phyloP scores from a whole-genome alignment of 1,284 basidiomycete species.

The Pseudozyma pruni region DNA sequence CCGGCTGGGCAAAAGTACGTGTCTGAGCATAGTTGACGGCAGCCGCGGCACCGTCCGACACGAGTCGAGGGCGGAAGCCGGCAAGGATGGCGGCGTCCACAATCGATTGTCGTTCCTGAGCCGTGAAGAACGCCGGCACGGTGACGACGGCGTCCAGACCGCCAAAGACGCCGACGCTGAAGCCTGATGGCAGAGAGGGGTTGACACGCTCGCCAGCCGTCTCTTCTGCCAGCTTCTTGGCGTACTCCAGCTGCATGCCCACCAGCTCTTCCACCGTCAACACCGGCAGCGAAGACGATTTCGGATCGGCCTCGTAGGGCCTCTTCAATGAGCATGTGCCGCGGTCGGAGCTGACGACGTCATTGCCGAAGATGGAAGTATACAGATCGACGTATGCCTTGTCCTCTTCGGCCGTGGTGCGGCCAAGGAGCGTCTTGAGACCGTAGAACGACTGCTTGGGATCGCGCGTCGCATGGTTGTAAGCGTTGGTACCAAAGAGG shows the following conservation, averaged over 20 bases:
- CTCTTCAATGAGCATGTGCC: constrained; percentile 50
- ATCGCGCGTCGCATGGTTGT: constrained; percentile 86
- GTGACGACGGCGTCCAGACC: constrained; percentile 66
- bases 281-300: constrained; percentile 35
- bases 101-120: constrained; percentile 82
- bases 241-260: constrained; percentile 92
- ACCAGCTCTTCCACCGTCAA: constrained; percentile 83
- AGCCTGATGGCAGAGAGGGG: constrained; percentile 48
- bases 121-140: constrained; percentile 64
- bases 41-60: constrained; percentile 83
- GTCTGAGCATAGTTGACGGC: constrained; percentile 85
- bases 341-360: constrained; percentile 49
- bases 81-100: constrained; percentile 89
- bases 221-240: constrained; percentile 85
- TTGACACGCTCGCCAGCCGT: constrained; percentile 71
- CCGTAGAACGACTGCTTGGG: constrained; percentile 87
- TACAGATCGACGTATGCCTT: constrained; percentile 32
- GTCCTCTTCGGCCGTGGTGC: constrained; percentile 40
- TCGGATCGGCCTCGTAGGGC: constrained; percentile 39
- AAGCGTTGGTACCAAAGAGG: constrained; percentile 87
- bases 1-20: constrained; percentile 76
- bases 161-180: constrained; percentile 54
- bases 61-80: constrained; percentile 83
- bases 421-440: constrained; percentile 85
- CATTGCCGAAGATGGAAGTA: constrained; percentile 52